Conservation (phyloP, 176 grass and related monocot genomes). For the Carex kokanica region DNA sequence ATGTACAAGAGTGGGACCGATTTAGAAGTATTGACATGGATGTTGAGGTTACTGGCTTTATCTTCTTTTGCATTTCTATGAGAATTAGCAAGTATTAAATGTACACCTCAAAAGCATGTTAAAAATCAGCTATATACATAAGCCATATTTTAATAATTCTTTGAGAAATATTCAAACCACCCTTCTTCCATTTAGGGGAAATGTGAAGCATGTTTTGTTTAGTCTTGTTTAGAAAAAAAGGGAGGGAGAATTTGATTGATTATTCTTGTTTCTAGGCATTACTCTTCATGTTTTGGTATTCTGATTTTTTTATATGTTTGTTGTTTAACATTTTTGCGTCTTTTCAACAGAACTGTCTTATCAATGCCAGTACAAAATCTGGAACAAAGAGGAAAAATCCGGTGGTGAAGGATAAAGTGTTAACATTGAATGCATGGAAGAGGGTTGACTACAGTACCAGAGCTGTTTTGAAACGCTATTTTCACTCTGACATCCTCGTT, state of each 20-base stretch:
- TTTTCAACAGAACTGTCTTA: conserved; percentile 53
- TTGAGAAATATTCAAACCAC: neutral
- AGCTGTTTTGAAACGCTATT: conserved; percentile 67
- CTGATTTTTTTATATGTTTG: neutral
- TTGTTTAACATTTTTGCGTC: neutral
- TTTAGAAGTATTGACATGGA: conserved; percentile 95
- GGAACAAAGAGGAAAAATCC: conserved; percentile 43
- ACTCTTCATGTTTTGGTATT: neutral
- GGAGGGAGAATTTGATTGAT: neutral
- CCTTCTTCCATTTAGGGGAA: neutral
- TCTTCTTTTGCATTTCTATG: neutral
- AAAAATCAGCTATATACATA: neutral
- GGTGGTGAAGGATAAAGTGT: conserved; percentile 42
- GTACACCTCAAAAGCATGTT: neutral
- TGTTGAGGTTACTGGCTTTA: conserved; percentile 43
- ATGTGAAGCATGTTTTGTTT: neutral
- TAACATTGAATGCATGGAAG: conserved; percentile 67
- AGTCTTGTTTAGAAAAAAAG: neutral
- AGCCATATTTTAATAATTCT: neutral
- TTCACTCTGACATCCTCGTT: conserved; percentile 63
- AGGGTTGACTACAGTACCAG: conserved; percentile 74
- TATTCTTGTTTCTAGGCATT: neutral
- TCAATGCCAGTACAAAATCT: conserved; percentile 39
- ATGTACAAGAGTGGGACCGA: conserved; percentile 64
- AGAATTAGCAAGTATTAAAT: neutral